These are phyloP conservation scores for Candida dubliniensis DNA, from an alignment of 1,139 yeast genomes.

Conservation along the genomic window DNA sequence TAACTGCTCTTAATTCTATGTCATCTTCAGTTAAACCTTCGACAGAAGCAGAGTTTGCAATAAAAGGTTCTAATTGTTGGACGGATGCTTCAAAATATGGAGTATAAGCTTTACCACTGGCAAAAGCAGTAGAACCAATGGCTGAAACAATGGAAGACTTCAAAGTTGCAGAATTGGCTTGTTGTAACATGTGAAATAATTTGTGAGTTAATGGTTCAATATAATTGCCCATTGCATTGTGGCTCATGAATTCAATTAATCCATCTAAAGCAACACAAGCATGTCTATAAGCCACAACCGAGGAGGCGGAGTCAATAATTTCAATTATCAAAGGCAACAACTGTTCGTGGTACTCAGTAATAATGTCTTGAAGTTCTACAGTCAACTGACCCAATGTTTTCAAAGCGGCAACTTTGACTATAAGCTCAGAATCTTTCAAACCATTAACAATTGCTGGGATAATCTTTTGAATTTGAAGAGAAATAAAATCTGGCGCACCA, in stretches of 20 bases:
- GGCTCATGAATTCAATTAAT: conserved; percentile 85
- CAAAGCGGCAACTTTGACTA: conserved; percentile 85
- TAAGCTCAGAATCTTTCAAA: conserved; percentile 70
- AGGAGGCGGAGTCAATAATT: conserved; percentile 83
- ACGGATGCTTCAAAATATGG: conserved; percentile 87
- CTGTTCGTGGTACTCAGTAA: conserved; percentile 79
- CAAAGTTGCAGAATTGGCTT: conserved; percentile 64
- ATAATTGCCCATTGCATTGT: conserved; percentile 79
- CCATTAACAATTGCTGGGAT: conserved; percentile 75
- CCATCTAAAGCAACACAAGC: conserved; percentile 93
- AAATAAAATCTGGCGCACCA: conserved; percentile 92
- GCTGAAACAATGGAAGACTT: conserved; percentile 92
- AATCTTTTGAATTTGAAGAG: conserved; percentile 71
- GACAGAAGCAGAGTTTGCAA: conserved; percentile 58
- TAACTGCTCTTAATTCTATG: conserved; percentile 82
- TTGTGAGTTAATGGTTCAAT: conserved; percentile 89
- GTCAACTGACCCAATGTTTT: conserved; percentile 79
- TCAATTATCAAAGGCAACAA: conserved; percentile 84
- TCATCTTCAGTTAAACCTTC: conserved; percentile 79
- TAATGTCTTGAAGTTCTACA: conserved; percentile 77
- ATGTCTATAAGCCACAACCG: conserved; percentile 81
- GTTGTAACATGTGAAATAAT: conserved; percentile 76
- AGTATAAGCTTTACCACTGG: conserved; percentile 82
- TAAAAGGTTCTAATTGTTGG: conserved; percentile 76
- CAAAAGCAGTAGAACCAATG: conserved; percentile 94